Percentiles rank a stretch among this genome's conserved stretches.
Evolutionary conservation across 257 asterid species (phyloP).

Genomic region (Nicotiana attenuata): DNA sequence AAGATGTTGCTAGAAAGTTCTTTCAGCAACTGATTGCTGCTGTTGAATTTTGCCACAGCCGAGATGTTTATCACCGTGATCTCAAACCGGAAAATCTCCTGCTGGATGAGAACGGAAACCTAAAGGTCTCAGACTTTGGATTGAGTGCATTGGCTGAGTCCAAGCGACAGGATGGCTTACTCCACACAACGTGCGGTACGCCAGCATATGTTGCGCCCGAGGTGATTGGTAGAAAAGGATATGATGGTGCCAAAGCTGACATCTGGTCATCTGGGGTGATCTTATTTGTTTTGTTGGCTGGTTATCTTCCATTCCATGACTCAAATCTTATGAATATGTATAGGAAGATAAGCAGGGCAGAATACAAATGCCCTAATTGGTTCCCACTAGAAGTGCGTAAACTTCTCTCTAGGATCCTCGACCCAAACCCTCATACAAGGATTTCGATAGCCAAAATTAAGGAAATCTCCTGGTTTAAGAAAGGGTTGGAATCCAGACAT

Average conservation of each 20-base stretch:
- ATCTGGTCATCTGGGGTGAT: conserved; percentile 84
- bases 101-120: conserved; percentile 57
- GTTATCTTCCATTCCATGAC: conserved; percentile 63
- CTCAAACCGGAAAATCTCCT: conserved; percentile 69
- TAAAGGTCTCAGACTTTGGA: conserved; percentile 79
- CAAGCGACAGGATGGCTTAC: conserved; percentile 58
- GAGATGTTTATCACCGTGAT: conserved; percentile 81
- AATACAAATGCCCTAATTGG: conserved; percentile 59
- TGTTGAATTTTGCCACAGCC: conserved; percentile 52
- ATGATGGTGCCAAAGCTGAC: conserved; percentile 70
- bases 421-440: conserved; percentile 63
- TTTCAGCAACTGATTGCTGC: conserved; percentile 67
- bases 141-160: conserved; percentile 58
- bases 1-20: conserved; percentile 49
- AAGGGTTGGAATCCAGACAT: conserved; percentile 28
- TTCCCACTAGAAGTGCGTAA: conserved; percentile 47
- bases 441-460: conserved; percentile 47
- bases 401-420: conserved; percentile 53
- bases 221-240: conserved; percentile 57
- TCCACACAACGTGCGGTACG: conserved; percentile 82
- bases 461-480: conserved; percentile 64
- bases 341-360: conserved; percentile 47
- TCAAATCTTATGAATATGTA: conserved; percentile 64
- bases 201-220: conserved; percentile 85
- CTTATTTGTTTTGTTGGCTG: conserved; percentile 59